Evolutionary conservation across 148 eudicot genomes (phyloP).

Genomic region (Vaccinium vitisidaea): DNA sequence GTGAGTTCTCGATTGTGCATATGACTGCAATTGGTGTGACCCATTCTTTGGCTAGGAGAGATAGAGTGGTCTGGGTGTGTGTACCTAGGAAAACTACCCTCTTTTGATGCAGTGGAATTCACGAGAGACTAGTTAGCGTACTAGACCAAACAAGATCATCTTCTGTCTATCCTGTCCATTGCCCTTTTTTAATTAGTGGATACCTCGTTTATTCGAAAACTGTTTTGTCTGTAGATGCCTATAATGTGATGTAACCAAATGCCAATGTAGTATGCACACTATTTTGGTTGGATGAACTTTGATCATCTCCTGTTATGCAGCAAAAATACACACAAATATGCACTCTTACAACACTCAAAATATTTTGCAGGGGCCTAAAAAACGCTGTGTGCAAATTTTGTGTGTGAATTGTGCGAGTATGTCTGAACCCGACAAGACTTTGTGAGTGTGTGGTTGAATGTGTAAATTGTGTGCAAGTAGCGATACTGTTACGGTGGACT

Average conservation of each 20-base stretch:
- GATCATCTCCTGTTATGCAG: not conserved
- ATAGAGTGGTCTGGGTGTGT: too few species aligned
- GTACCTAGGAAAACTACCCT: too few species aligned
- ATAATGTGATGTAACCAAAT: not conserved
- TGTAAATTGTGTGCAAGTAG: not conserved
- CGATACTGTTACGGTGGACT: not conserved
- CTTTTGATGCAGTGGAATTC: too few species aligned
- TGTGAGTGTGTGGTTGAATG: not conserved
- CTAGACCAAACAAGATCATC: too few species aligned
- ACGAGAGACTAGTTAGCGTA: too few species aligned
- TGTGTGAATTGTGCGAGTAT: not conserved
- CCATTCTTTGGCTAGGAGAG: too few species aligned
- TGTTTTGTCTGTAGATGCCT: not conserved
- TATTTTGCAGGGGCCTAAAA: too few species aligned
- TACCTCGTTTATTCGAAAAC: not conserved
- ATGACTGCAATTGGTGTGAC: too few species aligned
- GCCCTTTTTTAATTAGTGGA: not conserved
- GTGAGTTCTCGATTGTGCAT: too few species aligned
- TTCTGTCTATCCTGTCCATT: not conserved
- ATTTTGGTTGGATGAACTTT: not conserved
- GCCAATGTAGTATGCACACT: not conserved
- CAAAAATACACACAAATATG: not conserved
- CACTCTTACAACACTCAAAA: not conserved
- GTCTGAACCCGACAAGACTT: not conserved
- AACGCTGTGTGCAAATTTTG: too few species aligned